A percentile compares a stretch with the other conserved stretches of the same genome.
These are phyloP conservation scores for Platanthera guangdongensis DNA, from an alignment of 106 monocot species.

Conservation along the genomic window DNA sequence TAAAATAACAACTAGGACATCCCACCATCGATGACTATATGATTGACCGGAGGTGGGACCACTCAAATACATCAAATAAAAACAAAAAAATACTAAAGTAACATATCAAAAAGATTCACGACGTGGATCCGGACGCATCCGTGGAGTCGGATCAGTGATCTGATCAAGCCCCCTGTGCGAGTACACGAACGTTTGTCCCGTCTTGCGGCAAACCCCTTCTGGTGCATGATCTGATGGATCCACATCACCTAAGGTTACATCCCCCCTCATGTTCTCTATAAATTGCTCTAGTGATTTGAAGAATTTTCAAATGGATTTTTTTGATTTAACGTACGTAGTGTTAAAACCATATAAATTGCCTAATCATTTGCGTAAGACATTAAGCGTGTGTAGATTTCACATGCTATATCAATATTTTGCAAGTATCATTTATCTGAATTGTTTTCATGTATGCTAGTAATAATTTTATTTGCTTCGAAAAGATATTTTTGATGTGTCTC, in stretches of 20 bases:
- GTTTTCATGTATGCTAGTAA: neutral
- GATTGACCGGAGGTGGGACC: no score
- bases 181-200: no score
- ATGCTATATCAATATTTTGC: neutral
- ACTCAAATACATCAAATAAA: no score
- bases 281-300: neutral
- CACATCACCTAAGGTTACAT: neutral
- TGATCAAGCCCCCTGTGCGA: no score
- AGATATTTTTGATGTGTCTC: neutral
- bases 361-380: neutral
- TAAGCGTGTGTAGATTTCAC: neutral
- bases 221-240: no score
- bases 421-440: neutral
- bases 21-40: no score
- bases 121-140: no score
- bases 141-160: no score
- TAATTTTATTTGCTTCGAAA: neutral
- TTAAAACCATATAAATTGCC: neutral
- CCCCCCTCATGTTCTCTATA: neutral
- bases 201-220: no score
- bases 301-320: neutral
- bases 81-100: no score
- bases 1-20: no score
- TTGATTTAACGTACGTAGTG: neutral
- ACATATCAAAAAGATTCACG: no score